Base-by-base conservation (phyloP, 2,329 filamentous ascomycete genomes). In the Nannizziopsis barbatae region DNA sequence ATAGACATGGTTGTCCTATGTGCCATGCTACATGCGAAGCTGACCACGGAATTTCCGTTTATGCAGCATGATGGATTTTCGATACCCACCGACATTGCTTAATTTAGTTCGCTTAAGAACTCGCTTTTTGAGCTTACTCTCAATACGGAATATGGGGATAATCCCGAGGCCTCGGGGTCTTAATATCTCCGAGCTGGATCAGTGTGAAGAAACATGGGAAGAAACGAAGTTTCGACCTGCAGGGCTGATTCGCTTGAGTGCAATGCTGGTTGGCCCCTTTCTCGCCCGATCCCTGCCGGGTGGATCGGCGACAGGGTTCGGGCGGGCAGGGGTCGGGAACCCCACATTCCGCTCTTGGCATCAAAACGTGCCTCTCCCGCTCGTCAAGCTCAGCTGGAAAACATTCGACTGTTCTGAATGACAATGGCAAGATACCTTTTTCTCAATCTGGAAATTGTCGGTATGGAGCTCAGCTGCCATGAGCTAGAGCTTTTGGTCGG, bases 301-400 rank as follows among this genome's bases (percentile, higher is more conserved):
- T 46, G 44, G 44, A 46, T 46, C 44, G 14, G 2, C 44, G n/a
- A 30, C 44, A 40, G 36, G 44, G 35, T 18, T 46, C 44, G 36
- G 44, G 31, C 44, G 14, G 17, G 4, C 35, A 45, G 33, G 44
- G 43, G 15, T 45, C 43, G 43, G 33, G 15, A 20, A 11, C 12
- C n/a, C 42, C 41, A 33, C 41, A 11, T 3, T 12, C 8, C 12
- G 39, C 9, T 35, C 42, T 44, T 44, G 42, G 42, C 32, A 37
- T 37, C 31, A 45, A 37, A 45, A 37, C 18, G 37, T 15, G 9
- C n/a, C 8, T 15, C 17, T 17, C n/a, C 7, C 35, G n/a, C 10
- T 15, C 17, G 17, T 7, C 22, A 4, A 27, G 4, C 22, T 27
- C 22, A 27, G 22, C 22, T 27, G 22, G 22, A 27, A 27, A 27